Percentiles rank a stretch among this genome's conserved stretches.
Evolutionary conservation across 1,284 basidiomycete species (phyloP).

Genomic region (Microbotryum intermedium): DNA sequence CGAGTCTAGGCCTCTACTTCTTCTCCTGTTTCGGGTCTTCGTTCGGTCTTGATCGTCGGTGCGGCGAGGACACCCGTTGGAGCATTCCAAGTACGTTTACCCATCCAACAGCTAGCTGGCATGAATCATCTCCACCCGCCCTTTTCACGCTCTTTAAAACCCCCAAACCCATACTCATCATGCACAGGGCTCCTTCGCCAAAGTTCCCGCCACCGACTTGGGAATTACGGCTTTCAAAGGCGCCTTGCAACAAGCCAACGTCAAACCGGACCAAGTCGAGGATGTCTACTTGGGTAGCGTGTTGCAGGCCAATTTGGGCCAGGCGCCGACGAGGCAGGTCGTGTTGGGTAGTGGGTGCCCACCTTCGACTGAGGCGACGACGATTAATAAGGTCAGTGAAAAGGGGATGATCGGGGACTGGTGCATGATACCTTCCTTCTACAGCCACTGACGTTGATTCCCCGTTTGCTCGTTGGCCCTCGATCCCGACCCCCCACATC

Average conservation of each 20-base stretch:
- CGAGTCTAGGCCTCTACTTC: slow-evolving; percentile 1
- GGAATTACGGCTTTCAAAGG: slow-evolving; percentile 80
- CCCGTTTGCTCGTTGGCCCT: not conserved
- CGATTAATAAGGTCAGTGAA: slow-evolving; percentile 63
- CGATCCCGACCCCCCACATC: not conserved
- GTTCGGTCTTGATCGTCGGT: not conserved
- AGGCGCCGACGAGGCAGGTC: slow-evolving; percentile 41
- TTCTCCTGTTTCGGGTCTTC: not conserved
- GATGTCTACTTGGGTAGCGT: slow-evolving; percentile 90
- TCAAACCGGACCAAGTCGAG: slow-evolving; percentile 75
- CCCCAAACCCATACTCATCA: too few relatives aligned
- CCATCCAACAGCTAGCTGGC: too few relatives aligned
- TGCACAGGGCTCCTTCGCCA: slow-evolving; percentile 82
- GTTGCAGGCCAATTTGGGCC: slow-evolving; percentile 39
- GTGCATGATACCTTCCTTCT: too few relatives aligned
- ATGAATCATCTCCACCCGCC: too few relatives aligned
- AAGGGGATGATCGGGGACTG: too few relatives aligned
- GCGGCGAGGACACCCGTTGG: slow-evolving; percentile 80
- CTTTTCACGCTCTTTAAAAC: too few relatives aligned
- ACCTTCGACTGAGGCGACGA: slow-evolving; percentile 82
- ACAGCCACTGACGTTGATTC: too few relatives aligned
- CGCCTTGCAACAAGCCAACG: slow-evolving; percentile 67
- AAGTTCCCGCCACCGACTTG: slow-evolving; percentile 76
- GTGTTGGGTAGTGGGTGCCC: slow-evolving; percentile 77
- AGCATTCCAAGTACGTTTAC: slow-evolving; percentile 49